Conservation (phyloP, 2,329 filamentous ascomycete genomes). For the Colletotrichum cordylinicola region DNA sequence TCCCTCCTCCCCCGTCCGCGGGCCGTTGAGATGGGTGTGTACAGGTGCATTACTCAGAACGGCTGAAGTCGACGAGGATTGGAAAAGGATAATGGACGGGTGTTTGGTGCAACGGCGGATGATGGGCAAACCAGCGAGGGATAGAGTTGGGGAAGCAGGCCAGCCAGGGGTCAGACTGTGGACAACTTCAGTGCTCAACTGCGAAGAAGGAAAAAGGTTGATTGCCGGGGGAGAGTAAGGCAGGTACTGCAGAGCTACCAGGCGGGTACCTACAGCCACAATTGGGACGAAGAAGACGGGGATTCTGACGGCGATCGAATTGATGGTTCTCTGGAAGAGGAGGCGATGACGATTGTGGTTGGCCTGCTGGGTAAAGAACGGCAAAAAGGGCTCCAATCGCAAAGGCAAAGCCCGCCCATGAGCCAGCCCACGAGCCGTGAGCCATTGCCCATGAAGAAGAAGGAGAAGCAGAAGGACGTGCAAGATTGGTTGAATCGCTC, state of each 20-base stretch:
- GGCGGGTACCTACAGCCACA: not conserved
- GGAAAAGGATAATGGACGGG: not conserved
- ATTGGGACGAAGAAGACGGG: not conserved
- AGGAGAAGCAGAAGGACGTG: not conserved
- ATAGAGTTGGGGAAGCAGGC: slow-evolving; percentile 5
- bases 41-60: not conserved
- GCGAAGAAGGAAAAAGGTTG: not conserved
- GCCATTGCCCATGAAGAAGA: not conserved
- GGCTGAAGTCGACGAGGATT: not conserved
- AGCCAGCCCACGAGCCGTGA: not conserved
- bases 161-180: not conserved
- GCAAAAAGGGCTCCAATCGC: slow-evolving; percentile 15
- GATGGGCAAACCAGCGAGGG: not conserved
- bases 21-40: not conserved
- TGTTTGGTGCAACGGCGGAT: not conserved
- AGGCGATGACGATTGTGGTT: not conserved
- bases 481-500: not conserved
- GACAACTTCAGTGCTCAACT: not conserved
- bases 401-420: not conserved
- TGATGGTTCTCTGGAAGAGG: not conserved
- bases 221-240: not conserved
- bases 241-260: slow-evolving; percentile 3
- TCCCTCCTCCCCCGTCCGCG: not conserved
- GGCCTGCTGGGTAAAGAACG: slow-evolving; percentile 1
- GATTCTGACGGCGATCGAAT: not conserved